Evolutionary conservation across 2,329 filamentous ascomycete genomes (phyloP), one percentile per base, ranked within the genome.

Genomic region (Diaporthe sp.): DNA sequence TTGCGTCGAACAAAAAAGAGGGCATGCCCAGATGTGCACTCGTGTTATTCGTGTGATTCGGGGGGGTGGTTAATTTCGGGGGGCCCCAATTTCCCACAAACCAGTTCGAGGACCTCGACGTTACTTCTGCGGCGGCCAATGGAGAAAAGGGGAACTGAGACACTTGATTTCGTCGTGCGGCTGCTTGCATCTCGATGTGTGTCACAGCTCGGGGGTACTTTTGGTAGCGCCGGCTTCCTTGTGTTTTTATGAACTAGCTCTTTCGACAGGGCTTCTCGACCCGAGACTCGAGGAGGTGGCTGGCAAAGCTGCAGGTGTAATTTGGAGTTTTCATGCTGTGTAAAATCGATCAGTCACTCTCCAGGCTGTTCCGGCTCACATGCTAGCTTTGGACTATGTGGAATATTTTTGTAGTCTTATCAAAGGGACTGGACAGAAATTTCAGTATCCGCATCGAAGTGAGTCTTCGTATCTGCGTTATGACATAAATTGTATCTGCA

Each of bases 181-280:
- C 65, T 25, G 65, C 65, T 51, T 68, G 65, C 65, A 68, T 68
- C 22, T 53, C 22, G n/a, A 68, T 12, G 44, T 20, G 22, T 17
- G 22, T 25, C 12, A 34, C 12, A 7, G 47, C 65, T 68, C 65
- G 65, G 65, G 31, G 65, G 65, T 51, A 28, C 65, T 68, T 68
- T 68, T 68, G 65, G 8, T 68, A 68, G 65, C 65, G 65, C 65
- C 65, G 65, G 65, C 65, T 20, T 68, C 47, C 49, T 68, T 6
- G 17, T 28, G 22, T 25, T 39, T 39, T 39, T 68, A 25, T 20
- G 20, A 1, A 53, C n/a, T 39, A 22, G 65, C 47, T 25, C 47
- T 6, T 13, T 68, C 22, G 28, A 39, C 10, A 7, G 60, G 20
- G 2, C 34, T n/a, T 42, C 31, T 25, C 25, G n/a, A 8, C 44